These are phyloP conservation scores for Helicocarpus griseus DNA, from an alignment of 2,329 filamentous ascomycete species.

Conservation along the genomic window DNA sequence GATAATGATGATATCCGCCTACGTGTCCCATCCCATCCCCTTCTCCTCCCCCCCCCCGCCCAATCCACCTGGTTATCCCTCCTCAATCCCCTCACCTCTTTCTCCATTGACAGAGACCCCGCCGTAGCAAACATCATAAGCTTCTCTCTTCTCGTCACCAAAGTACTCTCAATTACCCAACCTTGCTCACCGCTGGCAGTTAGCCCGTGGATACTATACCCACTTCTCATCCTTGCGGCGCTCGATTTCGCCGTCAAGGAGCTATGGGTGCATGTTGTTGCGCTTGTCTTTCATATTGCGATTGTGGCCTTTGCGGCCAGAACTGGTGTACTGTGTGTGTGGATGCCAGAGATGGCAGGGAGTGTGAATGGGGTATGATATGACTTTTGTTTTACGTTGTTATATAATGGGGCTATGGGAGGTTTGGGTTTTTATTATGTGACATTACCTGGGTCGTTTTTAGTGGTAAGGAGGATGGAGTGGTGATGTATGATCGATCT, in stretches of 20 bases:
- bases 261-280: constrained; percentile 27
- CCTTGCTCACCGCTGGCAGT: constrained; percentile 64
- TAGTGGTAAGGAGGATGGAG: no score
- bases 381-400: neutral
- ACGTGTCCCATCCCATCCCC: constrained; percentile 17
- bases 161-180: constrained; percentile 54
- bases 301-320: constrained; percentile 34
- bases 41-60: constrained; percentile 34
- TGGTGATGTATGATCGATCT: no score
- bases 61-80: constrained; percentile 23
- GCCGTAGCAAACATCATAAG: constrained; percentile 36
- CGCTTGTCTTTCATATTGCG: constrained; percentile 40
- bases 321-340: constrained; percentile 24
- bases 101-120: constrained; percentile 16
- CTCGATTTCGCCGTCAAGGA: constrained; percentile 45
- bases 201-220: constrained; percentile 55
- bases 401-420: neutral
- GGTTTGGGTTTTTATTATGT: no score
- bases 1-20: neutral
- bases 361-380: neutral
- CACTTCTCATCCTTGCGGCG: constrained; percentile 58
- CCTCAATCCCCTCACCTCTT: no score
- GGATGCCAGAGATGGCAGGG: neutral
- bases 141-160: constrained; percentile 56
- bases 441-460: no score